phyloP scores from a whole-genome alignment of 2,329 filamentous ascomycete genomes.

The Karstenula rhodostoma region DNA sequence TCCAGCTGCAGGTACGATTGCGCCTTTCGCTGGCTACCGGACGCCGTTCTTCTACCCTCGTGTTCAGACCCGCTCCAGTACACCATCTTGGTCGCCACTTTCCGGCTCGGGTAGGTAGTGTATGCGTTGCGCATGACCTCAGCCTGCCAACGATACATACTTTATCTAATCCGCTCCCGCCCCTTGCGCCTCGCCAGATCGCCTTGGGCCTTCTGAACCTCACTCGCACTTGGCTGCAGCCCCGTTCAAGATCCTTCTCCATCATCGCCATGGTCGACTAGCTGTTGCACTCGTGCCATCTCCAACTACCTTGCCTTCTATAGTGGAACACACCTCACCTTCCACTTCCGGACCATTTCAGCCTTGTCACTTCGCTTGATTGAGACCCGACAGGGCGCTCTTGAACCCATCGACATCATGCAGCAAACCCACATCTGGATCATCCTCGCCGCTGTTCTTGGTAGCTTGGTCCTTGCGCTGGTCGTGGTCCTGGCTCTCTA shows the following conservation, averaged over 20 bases:
- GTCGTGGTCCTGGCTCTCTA: slow-evolving; percentile 40
- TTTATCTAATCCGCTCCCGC: slow-evolving; percentile 36
- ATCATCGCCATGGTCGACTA: slow-evolving; percentile 41
- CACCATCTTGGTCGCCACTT: slow-evolving; percentile 34
- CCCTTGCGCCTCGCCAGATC: slow-evolving; percentile 27
- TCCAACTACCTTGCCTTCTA: slow-evolving; percentile 19
- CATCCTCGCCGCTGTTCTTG: slow-evolving; percentile 46
- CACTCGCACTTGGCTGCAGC: slow-evolving; percentile 27
- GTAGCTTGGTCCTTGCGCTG: slow-evolving; percentile 40
- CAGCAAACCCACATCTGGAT: slow-evolving; percentile 47
- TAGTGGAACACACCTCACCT: slow-evolving; percentile 8
- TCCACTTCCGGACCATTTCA: slow-evolving; percentile 10
- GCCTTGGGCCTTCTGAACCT: slow-evolving; percentile 17
- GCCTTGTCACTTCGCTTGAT: background rate
- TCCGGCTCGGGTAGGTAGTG: slow-evolving; percentile 38
- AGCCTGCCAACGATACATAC: slow-evolving; percentile 34
- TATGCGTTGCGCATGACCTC: slow-evolving; percentile 45
- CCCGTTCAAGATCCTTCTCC: slow-evolving; percentile 26
- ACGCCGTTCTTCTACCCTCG: slow-evolving; percentile 34
- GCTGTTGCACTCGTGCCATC: slow-evolving; percentile 28
- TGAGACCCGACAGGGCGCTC: background rate
- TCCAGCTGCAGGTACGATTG: slow-evolving; percentile 38
- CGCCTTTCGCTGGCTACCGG: slow-evolving; percentile 38
- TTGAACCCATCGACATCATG: slow-evolving; percentile 27
- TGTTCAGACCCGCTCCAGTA: slow-evolving; percentile 34